Conservation (phyloP, 2,329 filamentous ascomycete genomes). For the Hansfordia pulvinata region DNA sequence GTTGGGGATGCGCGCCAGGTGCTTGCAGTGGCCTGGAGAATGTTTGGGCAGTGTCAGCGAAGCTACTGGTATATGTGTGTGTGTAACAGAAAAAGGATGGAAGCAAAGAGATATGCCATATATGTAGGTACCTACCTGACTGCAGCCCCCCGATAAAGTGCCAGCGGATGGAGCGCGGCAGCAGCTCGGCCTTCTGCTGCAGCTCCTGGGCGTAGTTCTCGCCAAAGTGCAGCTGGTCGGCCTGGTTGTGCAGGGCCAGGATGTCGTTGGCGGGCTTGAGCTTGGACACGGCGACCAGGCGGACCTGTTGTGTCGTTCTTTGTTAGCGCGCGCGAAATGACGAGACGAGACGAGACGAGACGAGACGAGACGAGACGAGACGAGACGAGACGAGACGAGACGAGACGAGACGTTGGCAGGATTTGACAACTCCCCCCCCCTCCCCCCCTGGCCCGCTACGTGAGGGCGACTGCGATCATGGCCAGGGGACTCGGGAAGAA, state of each 20-base stretch:
- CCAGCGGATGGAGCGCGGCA: slow-evolving; percentile 72
- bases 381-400: too few relatives aligned
- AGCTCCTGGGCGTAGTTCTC: slow-evolving; percentile 96
- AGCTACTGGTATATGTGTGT: slow-evolving; percentile 2
- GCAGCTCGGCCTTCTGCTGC: slow-evolving; percentile 65
- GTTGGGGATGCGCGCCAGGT: slow-evolving; percentile 74
- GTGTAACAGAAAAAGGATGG: slow-evolving; percentile 2
- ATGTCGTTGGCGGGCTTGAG: slow-evolving; percentile 89
- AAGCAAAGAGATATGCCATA: neutral
- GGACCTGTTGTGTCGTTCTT: slow-evolving; percentile 41
- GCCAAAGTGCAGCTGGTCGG: slow-evolving; percentile 67
- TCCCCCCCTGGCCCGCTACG: too few relatives aligned
- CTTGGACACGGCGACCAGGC: slow-evolving; percentile 91
- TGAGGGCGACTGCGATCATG: too few relatives aligned
- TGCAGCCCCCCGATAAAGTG: slow-evolving; percentile 95
- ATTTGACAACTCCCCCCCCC: too few relatives aligned
- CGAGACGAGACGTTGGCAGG: too few relatives aligned
- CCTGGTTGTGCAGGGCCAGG: slow-evolving; percentile 61
- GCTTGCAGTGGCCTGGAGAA: slow-evolving; percentile 70
- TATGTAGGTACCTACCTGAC: slow-evolving; percentile 34
- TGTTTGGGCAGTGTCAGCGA: neutral
- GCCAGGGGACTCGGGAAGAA: slow-evolving; percentile 5
- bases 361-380: too few relatives aligned
- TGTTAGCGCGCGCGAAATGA: too few relatives aligned
- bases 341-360: too few relatives aligned